Evolutionary conservation across 371 early-diverging fungal genomes (phyloP), one percentile per base, ranked within the genome.

Genomic region (Apophysomyces trapeziformis): DNA sequence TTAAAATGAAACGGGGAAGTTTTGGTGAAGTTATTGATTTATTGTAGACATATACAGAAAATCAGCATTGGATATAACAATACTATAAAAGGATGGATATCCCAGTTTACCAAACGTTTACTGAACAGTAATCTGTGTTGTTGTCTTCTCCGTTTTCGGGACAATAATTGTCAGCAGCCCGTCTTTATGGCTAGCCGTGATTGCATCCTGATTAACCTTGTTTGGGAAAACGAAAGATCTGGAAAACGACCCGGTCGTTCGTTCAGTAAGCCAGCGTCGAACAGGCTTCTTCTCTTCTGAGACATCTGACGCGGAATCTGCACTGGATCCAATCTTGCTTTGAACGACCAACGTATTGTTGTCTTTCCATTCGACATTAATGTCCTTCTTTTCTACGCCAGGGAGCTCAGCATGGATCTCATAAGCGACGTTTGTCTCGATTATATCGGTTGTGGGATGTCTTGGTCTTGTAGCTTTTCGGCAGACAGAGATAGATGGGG

Each of bases 151-250:
- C 11, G 67, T 45, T 46, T 80, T 80, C 14, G 81, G 81, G 12
- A 80, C 64, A 7, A 36, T 61, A 8, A 80, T 63, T 14, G 69
- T 66, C 14, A 80, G 61, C 13, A 76, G 39, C 45, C 81, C 79
- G 58, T 80, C 67, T 54, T 77, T 66, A 64, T 67, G 78, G 0
- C 68, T 69, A 12, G 81, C 81, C 41, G 74, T 80, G 61, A 80
- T 74, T 7, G 57, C 63, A 13, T 72, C 71, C 36, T 58, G 38
- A n/a, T 78, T 61, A 54, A 80, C 68, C 13, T 63, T 61, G 0
- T 57, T 44, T 38, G 81, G 81, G 71, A 78, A 80, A 2, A 64
- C 38, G 54, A 76, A 77, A 0, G 68, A 58, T 60, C 81, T 61
- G 3, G 65, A 57, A 66, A 80, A 80, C 6, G 74, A 65, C 3